phyloP scores from a whole-genome alignment of 164 flowering plant species.

The Cinnamomum micranthum region DNA sequence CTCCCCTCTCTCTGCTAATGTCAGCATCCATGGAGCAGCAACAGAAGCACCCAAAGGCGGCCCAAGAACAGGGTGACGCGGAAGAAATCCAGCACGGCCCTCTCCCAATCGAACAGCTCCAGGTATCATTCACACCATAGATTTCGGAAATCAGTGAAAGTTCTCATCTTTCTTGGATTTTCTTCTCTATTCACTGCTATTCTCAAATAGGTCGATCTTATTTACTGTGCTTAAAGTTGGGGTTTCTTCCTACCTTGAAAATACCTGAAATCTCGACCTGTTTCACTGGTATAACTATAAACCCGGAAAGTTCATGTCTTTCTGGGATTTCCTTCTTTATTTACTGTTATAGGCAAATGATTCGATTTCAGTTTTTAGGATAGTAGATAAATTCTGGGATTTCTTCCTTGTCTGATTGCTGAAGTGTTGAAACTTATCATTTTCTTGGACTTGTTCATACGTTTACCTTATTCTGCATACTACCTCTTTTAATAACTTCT shows the following conservation, averaged over 20 bases:
- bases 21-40: constrained; percentile 37
- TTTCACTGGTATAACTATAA: too few relatives aligned
- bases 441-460: too few relatives aligned
- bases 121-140: constrained; percentile 34
- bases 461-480: too few relatives aligned
- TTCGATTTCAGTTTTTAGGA: neutral
- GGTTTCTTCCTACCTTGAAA: neutral
- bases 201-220: neutral
- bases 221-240: neutral
- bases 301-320: too few relatives aligned
- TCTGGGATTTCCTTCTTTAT: neutral
- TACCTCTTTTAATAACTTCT: neutral
- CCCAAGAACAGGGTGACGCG: constrained; percentile 31
- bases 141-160: neutral
- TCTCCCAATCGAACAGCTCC: constrained; percentile 81
- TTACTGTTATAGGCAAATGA: neutral
- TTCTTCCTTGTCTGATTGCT: too few relatives aligned
- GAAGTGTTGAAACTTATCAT: too few relatives aligned
- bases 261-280: too few relatives aligned
- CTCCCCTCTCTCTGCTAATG: neutral
- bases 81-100: constrained; percentile 83
- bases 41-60: constrained; percentile 46
- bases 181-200: neutral
- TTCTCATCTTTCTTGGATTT: neutral
- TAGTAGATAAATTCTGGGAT: too few relatives aligned